Evolutionary conservation across 306 rosid genomes (phyloP).

Genomic region (Cicer bijugum): DNA sequence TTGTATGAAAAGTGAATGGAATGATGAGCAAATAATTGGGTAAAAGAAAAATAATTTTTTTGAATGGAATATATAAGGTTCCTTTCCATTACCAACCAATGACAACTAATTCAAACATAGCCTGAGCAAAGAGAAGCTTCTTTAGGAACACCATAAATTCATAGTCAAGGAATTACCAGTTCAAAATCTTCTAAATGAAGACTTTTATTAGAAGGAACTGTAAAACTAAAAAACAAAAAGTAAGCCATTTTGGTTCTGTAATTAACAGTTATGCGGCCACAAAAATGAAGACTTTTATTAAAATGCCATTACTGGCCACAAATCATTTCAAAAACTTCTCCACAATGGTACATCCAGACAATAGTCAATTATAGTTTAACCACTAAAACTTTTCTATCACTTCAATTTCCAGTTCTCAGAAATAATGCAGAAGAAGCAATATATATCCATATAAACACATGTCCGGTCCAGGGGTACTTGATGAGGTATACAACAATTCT

Average conservation of each 20-base stretch:
- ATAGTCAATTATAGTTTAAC: slow-evolving; percentile 6
- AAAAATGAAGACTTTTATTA: not conserved
- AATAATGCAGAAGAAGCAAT: not conserved
- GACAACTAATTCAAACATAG: not conserved
- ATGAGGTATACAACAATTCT: not conserved
- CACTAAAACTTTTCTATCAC: not conserved
- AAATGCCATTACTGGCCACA: not conserved
- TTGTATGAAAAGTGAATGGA: not conserved
- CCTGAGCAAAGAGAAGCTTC: not conserved
- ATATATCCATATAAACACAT: not conserved
- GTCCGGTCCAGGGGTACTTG: not conserved
- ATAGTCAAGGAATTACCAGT: not conserved
- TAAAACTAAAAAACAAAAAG: not conserved
- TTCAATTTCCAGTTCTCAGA: not conserved
- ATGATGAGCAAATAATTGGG: too few species aligned
- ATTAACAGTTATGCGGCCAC: not conserved
- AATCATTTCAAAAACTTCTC: not conserved
- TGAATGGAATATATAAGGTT: not conserved
- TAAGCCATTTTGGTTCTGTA: not conserved
- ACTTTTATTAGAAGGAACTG: not conserved
- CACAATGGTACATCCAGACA: not conserved
- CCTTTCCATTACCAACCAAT: not conserved
- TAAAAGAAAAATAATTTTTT: too few species aligned
- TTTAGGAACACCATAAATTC: not conserved
- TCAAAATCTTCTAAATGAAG: not conserved